Base-by-base conservation (phyloP, 192 early-diverging fungal species). In the Geranomyces variabilis region DNA sequence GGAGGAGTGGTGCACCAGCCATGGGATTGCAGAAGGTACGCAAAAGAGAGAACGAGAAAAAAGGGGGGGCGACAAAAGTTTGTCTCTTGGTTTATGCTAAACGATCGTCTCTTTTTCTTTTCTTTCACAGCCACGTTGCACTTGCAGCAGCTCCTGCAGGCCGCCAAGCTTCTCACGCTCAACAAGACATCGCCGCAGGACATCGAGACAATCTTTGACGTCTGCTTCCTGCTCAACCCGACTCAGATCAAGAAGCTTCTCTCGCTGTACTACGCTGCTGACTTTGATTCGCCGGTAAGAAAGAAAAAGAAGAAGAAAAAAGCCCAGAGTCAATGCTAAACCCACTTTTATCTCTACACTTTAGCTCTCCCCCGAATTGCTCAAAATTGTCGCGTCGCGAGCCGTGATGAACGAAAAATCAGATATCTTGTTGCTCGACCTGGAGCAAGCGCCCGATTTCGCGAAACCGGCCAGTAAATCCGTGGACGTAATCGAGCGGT, bases 1-100 rank as follows among this genome's bases (percentile, higher is more conserved):
- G 68, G 94, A 97, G 79, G 98, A 99, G 77, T 99, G 98, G 98
- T 98, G 96, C 88, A 96, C 95, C 78, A 89, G 91, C 22, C 94
- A 98, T 77, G 90, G 90, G 41, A 91, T 97, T 21, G 84, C 91
- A 29, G 98, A 99, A 77, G 89, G 90, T 44, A 90, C 86, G 1
- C 34, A 7, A 10, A 41, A 53, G 15, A 15, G 15, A 53, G 51
- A 17, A 53, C n/a, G 15, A 26, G 24, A 53, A 53, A 26, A 53
- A 4, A 53, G 4, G 17, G 17, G 7, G 51, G 4, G 29, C 43
- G 14, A 51, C 72, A 13, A 46, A 59, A 44, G n/a, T 31, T 10
- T n/a, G 34, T 30, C 0, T 17, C 7, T 53, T 3, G 24, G 19
- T 15, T 6, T 53, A 3, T 53, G 7, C 51, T 41, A 41, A 41